Evolutionary conservation across 2,329 filamentous ascomycete species (phyloP), one percentile per base, ranked within the genome.

Genomic region (Sporothrix protearum): DNA sequence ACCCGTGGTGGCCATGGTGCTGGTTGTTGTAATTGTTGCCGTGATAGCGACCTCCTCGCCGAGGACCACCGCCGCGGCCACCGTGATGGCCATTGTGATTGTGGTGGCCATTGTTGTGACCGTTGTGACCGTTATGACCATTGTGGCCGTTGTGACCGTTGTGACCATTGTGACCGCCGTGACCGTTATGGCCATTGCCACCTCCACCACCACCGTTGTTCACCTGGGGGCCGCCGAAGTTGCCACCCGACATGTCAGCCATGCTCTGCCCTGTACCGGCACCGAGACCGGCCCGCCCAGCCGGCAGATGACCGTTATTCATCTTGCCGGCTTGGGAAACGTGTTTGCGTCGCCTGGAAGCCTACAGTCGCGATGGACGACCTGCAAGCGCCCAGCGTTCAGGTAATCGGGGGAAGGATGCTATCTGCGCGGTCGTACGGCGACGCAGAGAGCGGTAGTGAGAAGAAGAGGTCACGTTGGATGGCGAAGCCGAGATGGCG

Each of bases 261-360:
- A 61, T 49, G 49, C 67, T 70, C 16, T 78, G 82, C 83, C 68
- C 72, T 28, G 57, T 59, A 2, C 64, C 57, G 33, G 63, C 78
- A 83, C 85, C 83, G 87, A 85, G 80, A 85, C 85, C 82, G 89
- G 88, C 70, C 49, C 74, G 74, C 86, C 90, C 90, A 88, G 89
- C 89, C 88, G 89, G 88, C 89, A 91, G 88, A 90, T 91, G 89
- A 86, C 85, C 86, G 82, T 85, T 85, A 84, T 89, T 91, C 90
- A 93, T 93, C 89, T 86, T 92, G 87, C 88, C 89, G 88, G 87
- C 87, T 83, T 87, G 85, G 86, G 87, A 80, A 76, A 73, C 73
- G 73, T 73, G 72, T 73, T 39, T 12, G 57, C 39, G 74, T 75
- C 76, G 76, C 77, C 77, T 76, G 76, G 77, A 76, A 76, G 75